Percentiles rank a stretch among this genome's conserved stretches.
These are phyloP conservation scores for Cocos nucifera DNA, from an alignment of 176 grass and related monocot species.

Conservation along the genomic window DNA sequence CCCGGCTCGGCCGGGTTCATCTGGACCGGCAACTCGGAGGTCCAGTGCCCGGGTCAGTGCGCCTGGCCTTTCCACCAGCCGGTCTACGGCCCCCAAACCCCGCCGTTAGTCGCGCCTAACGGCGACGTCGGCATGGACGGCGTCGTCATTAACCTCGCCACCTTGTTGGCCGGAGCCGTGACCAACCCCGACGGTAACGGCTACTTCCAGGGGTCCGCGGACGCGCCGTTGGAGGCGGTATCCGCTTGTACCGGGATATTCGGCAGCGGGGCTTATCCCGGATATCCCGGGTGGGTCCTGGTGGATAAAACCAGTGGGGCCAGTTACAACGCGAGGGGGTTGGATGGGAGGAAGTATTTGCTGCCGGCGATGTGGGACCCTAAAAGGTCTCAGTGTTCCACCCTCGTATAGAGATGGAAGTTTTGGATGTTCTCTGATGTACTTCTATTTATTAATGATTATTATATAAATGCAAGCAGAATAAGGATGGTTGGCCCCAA, in stretches of 20 bases:
- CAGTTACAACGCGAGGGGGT: conserved; percentile 44
- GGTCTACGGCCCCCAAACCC: conserved; percentile 19
- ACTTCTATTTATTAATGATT: not conserved
- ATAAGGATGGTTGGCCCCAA: no score
- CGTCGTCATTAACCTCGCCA: conserved; percentile 30
- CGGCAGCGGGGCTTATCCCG: conserved; percentile 40
- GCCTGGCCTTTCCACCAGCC: conserved; percentile 58
- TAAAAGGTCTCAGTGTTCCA: conserved; percentile 13
- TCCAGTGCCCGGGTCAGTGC: conserved; percentile 53
- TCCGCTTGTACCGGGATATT: conserved; percentile 46
- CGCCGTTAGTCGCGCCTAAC: conserved; percentile 28
- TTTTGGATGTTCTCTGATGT: not conserved
- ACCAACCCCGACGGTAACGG: conserved; percentile 49
- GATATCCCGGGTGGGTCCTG: conserved; percentile 27
- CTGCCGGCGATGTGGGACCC: conserved; percentile 49
- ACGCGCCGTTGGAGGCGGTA: conserved; percentile 34
- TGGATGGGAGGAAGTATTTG: conserved; percentile 39
- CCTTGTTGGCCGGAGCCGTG: conserved; percentile 31
- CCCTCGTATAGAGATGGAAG: conserved; percentile 21
- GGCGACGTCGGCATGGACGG: conserved; percentile 47
- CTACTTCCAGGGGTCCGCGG: conserved; percentile 42
- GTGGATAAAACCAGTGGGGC: conserved; percentile 24
- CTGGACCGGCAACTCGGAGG: conserved; percentile 39
- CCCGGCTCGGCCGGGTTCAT: conserved; percentile 14
- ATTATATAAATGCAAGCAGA: no score